Percentiles rank a stretch among this genome's conserved stretches.
Conservation (phyloP, 2,329 filamentous ascomycete genomes). For the Stagonosporopsis chrysanthemi region DNA sequence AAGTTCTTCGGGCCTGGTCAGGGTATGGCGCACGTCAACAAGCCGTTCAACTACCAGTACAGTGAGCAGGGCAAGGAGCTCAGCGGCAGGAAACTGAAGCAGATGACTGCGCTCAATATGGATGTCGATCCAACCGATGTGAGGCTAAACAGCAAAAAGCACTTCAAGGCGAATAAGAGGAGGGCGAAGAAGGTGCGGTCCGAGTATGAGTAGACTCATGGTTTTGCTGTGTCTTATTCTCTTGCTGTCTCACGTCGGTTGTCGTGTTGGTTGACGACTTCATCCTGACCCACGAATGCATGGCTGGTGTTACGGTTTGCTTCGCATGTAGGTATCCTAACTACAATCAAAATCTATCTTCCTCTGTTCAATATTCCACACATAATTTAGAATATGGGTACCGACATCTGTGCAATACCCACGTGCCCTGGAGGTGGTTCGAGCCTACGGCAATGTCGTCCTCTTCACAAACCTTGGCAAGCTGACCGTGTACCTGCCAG, state of each 20-base stretch:
- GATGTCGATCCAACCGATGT: conserved; percentile 84
- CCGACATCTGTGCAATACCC: no score
- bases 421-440: no score
- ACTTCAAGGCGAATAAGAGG: conserved; percentile 82
- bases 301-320: conserved; percentile 14
- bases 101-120: conserved; percentile 83
- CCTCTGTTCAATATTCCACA: not conserved
- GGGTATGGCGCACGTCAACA: conserved; percentile 69
- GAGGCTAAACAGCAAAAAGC: conserved; percentile 80
- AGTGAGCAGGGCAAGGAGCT: conserved; percentile 84
- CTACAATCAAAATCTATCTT: conserved; percentile 9
- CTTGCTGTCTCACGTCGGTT: not conserved
- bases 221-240: not conserved
- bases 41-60: conserved; percentile 92
- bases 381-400: no score
- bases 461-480: no score
- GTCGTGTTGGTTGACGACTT: not conserved
- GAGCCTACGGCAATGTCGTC: no score
- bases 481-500: no score
- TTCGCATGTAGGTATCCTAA: not conserved
- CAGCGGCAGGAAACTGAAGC: conserved; percentile 81
- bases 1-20: conserved; percentile 81
- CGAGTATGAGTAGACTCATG: conserved; percentile 45
- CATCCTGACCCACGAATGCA: conserved; percentile 7
- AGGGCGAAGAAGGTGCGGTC: conserved; percentile 62